phyloP scores from a whole-genome alignment of 495 filamentous ascomycete species.

The Patellaria atrata region DNA sequence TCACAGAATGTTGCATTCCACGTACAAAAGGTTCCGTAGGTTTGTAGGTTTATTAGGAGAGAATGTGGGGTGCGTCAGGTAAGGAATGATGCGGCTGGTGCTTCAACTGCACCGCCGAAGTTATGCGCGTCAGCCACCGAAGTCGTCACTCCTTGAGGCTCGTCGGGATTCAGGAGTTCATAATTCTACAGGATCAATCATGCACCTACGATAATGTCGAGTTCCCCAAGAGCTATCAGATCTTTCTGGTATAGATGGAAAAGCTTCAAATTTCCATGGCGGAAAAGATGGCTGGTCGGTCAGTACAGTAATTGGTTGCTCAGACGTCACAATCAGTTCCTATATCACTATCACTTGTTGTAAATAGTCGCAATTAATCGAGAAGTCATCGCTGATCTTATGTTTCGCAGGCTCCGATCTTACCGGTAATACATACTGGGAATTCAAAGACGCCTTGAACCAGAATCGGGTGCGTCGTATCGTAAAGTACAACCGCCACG shows the following conservation, averaged over 20 bases:
- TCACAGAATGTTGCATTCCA: no score
- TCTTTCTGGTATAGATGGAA: slow-evolving; percentile 76
- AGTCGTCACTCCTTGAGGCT: slow-evolving; percentile 14
- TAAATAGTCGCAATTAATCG: no score
- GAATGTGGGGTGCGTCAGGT: slow-evolving; percentile 5
- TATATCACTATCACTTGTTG: not conserved
- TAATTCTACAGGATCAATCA: not conserved
- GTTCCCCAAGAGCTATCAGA: slow-evolving; percentile 27
- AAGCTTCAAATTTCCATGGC: slow-evolving; percentile 69
- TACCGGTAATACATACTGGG: slow-evolving; percentile 85
- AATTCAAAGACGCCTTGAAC: slow-evolving; percentile 56
- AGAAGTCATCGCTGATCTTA: not conserved
- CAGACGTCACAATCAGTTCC: no score
- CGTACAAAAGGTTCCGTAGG: no score
- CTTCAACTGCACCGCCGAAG: slow-evolving; percentile 8
- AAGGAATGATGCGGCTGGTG: not conserved
- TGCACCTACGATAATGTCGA: slow-evolving; percentile 13
- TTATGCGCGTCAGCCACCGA: no score
- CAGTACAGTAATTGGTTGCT: no score
- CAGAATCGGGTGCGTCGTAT: slow-evolving; percentile 43
- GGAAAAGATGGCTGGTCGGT: slow-evolving; percentile 69
- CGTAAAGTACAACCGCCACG: slow-evolving; percentile 45
- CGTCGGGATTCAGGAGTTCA: no score
- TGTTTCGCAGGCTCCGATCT: slow-evolving; percentile 58
- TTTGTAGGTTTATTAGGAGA: no score